Conservation (phyloP, 139 green algal species). For the Chlamydomonas urium region DNA sequence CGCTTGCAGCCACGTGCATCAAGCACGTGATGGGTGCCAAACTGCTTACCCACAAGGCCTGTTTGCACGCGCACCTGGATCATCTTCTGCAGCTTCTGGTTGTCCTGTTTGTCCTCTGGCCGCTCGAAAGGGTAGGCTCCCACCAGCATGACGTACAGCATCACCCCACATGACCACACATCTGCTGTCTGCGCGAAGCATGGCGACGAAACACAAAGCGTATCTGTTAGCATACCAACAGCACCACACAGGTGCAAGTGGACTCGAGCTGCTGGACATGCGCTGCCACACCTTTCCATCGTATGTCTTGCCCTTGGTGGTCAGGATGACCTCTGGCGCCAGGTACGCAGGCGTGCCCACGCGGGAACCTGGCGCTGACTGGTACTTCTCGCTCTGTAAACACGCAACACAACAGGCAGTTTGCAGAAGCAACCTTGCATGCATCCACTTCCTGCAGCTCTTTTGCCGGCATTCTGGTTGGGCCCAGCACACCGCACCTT, state of each 20-base stretch:
- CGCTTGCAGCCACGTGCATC: too few relatives aligned
- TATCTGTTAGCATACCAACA: too few relatives aligned
- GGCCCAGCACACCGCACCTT: conserved; percentile 21
- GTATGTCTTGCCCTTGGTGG: conserved; percentile 79
- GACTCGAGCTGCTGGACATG: background rate
- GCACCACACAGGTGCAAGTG: too few relatives aligned
- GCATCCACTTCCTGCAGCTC: too few relatives aligned
- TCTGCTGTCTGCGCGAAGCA: conserved; percentile 82
- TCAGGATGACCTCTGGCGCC: conserved; percentile 92
- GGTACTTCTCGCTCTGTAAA: conserved; percentile 75
- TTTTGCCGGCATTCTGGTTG: too few relatives aligned
- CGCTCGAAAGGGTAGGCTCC: conserved; percentile 96
- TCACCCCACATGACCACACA: conserved; percentile 97
- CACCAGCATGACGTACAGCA: conserved; percentile 97
- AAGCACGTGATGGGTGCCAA: too few relatives aligned
- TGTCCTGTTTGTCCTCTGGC: conserved; percentile 81
- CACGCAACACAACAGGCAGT: too few relatives aligned
- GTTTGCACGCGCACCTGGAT: conserved; percentile 53
- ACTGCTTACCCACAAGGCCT: too few relatives aligned
- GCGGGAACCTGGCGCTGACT: conserved; percentile 71
- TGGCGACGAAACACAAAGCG: too few relatives aligned
- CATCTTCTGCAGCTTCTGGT: conserved; percentile 77
- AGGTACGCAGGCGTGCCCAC: conserved; percentile 98
- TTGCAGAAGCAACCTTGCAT: too few relatives aligned
- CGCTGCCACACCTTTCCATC: conserved; percentile 67